A percentile compares a stretch with the other conserved stretches of the same genome.
phyloP scores from a whole-genome alignment of 495 filamentous ascomycete species.

The Xanthoparmelia taractica region DNA sequence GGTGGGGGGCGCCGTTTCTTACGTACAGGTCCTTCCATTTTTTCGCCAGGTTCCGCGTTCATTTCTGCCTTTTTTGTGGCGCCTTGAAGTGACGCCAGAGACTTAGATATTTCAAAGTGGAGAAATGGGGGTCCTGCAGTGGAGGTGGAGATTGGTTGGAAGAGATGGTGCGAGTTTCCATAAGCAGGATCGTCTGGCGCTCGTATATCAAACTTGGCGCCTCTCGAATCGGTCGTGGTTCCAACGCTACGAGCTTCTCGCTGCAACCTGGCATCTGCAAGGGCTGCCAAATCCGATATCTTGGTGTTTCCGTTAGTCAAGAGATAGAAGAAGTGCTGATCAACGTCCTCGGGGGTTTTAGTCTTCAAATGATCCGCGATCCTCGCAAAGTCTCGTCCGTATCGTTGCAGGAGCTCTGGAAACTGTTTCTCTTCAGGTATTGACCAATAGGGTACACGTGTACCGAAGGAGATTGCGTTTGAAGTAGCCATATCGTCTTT shows the following conservation, averaged over 20 bases:
- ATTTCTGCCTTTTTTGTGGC: background rate
- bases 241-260: background rate
- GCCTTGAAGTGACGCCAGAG: background rate
- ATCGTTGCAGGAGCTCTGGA: constrained; percentile 12
- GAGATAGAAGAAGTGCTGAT: background rate
- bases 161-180: background rate
- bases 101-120: background rate
- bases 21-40: background rate
- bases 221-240: background rate
- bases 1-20: constrained; percentile 8
- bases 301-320: background rate
- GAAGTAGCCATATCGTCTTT: background rate
- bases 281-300: background rate
- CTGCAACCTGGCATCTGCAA: background rate
- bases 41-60: background rate
- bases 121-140: background rate
- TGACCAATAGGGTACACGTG: constrained; percentile 13
- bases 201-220: background rate
- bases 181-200: background rate
- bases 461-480: background rate
- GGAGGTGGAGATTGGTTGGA: background rate
- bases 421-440: constrained; percentile 1
- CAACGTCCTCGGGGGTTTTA: constrained; percentile 13
- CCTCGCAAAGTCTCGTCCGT: constrained; percentile 3
- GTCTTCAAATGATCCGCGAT: constrained; percentile 14